Conservation (phyloP, 805 yeast species). For the Yamadazyma philogaea region DNA sequence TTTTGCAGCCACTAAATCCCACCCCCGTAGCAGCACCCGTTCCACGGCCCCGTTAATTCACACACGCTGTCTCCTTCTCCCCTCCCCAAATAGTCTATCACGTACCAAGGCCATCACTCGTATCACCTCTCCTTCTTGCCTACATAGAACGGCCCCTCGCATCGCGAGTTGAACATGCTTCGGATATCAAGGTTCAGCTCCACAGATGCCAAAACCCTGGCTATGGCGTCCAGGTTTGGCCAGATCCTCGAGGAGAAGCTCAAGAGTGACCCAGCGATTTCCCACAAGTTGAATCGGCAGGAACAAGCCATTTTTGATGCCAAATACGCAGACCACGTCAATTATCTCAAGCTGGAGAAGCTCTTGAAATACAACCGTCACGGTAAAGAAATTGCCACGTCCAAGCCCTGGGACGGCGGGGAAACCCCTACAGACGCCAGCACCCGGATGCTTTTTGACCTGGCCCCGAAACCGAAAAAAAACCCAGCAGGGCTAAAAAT, state of each 20-base stretch:
- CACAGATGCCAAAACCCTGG: not conserved
- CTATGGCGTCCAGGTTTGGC: conserved; percentile 22
- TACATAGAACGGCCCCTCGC: not conserved
- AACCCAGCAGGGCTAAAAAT: conserved; percentile 15
- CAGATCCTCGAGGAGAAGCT: conserved; percentile 31
- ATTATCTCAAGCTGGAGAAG: conserved; percentile 30
- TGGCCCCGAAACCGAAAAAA: conserved; percentile 22
- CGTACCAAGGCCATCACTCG: no score
- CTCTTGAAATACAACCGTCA: conserved; percentile 26
- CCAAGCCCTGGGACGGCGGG: conserved; percentile 32
- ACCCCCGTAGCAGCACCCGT: no score
- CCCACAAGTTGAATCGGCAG: conserved; percentile 1
- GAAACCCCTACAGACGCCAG: conserved; percentile 26
- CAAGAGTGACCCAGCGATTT: conserved; percentile 6
- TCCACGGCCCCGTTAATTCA: no score
- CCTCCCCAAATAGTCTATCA: no score
- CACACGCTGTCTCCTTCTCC: no score
- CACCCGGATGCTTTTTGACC: conserved; percentile 32
- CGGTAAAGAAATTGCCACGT: conserved; percentile 25
- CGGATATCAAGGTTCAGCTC: conserved; percentile 6
- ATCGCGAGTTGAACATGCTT: not conserved
- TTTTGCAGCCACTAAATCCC: no score
- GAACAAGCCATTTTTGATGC: conserved; percentile 11
- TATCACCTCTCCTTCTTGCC: not conserved
- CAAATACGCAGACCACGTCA: conserved; percentile 8